Percentiles rank a stretch among this genome's conserved stretches.
These are phyloP conservation scores for Solanum sitiens DNA, from an alignment of 257 asterid species.

Conservation along the genomic window DNA sequence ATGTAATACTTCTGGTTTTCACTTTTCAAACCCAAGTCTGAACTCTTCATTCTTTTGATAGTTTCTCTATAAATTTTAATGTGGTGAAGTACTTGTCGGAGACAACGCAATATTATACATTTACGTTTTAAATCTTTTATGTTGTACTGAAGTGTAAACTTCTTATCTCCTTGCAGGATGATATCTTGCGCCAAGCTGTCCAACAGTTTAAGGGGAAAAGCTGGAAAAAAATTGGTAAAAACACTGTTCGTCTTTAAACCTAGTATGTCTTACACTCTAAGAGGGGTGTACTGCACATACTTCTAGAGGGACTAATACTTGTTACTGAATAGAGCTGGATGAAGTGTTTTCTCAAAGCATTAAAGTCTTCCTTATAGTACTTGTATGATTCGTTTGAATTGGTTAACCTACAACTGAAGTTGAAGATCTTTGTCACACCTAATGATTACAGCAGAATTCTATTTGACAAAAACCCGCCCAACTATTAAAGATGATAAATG, in stretches of 20 bases:
- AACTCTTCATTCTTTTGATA: neutral
- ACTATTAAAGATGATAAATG: neutral
- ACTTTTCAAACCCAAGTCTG: neutral
- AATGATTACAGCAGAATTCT: neutral
- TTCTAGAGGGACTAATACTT: neutral
- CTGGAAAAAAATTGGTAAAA: slow-evolving; percentile 89
- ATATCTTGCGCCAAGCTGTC: slow-evolving; percentile 73
- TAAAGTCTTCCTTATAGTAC: neutral
- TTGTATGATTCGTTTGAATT: neutral
- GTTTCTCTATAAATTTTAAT: neutral
- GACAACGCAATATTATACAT: neutral
- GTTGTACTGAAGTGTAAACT: neutral
- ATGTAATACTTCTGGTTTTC: neutral
- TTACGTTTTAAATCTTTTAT: neutral
- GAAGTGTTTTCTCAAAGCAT: neutral
- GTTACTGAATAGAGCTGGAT: neutral
- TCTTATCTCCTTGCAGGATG: slow-evolving; percentile 34
- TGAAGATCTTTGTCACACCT: neutral
- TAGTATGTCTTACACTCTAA: neutral
- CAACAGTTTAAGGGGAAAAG: slow-evolving; percentile 84
- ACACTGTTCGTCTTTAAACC: neutral
- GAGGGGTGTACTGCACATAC: neutral
- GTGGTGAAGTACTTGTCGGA: neutral
- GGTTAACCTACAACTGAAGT: neutral
- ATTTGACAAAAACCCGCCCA: neutral